A percentile compares a stretch with the other conserved stretches of the same genome.
Conservation (phyloP, 1,284 basidiomycete species). For the Leccinum cinnamomeum region DNA sequence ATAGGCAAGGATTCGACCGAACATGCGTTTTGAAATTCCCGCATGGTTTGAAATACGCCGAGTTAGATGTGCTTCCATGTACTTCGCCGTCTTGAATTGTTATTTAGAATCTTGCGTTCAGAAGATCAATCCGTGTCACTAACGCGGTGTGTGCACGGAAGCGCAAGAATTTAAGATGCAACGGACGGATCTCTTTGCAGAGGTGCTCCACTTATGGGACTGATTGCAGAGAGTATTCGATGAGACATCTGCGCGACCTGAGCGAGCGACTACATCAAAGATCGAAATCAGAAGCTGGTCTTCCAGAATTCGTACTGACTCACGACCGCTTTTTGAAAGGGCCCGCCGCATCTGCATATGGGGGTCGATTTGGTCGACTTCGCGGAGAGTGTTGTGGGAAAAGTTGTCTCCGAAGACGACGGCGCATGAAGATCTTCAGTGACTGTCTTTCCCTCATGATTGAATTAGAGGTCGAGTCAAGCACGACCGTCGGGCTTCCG, state of each 20-base stretch:
- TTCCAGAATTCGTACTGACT: slow-evolving; percentile 1
- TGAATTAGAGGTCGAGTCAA: slow-evolving; percentile 4
- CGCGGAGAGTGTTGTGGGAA: slow-evolving; percentile 8
- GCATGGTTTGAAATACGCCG: slow-evolving; percentile 9
- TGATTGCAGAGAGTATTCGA: slow-evolving; percentile 1
- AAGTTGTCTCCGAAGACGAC: slow-evolving; percentile 20
- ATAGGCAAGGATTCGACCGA: slow-evolving; percentile 87
- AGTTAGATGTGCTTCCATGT: slow-evolving; percentile 9
- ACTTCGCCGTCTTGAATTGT: slow-evolving; percentile 1
- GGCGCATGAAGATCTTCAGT: slow-evolving; percentile 3
- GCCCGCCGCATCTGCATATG: not conserved
- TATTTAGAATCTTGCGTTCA: not conserved
- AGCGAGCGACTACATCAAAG: slow-evolving; percentile 5
- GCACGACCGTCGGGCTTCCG: slow-evolving; percentile 8
- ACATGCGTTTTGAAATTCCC: slow-evolving; percentile 60
- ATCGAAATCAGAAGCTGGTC: slow-evolving; percentile 1
- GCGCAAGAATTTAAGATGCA: slow-evolving; percentile 4
- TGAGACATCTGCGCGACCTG: not conserved
- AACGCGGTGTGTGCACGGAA: slow-evolving; percentile 3
- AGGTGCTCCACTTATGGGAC: slow-evolving; percentile 7
- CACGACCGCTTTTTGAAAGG: not conserved
- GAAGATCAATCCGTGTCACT: slow-evolving; percentile 13
- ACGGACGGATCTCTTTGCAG: slow-evolving; percentile 18
- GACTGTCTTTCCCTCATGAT: slow-evolving; percentile 3
- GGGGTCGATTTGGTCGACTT: slow-evolving; percentile 5